Conservation (phyloP, 2,329 filamentous ascomycete genomes). For the Botrytis hyacinthi region DNA sequence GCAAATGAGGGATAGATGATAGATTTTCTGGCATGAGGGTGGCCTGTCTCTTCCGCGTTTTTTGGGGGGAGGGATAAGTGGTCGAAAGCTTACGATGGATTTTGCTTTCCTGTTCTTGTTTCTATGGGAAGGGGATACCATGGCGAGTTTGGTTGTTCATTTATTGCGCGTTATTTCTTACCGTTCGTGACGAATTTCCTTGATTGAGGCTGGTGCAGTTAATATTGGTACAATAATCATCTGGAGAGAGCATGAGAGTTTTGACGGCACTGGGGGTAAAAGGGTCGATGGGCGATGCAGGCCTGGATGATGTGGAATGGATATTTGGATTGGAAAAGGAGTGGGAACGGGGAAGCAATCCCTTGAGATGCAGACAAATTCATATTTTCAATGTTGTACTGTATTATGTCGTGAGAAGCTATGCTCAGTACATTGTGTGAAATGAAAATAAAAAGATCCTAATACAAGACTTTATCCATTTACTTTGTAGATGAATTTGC, state of each 20-base stretch:
- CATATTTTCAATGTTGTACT: not conserved
- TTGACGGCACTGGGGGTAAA: not conserved
- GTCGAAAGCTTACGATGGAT: not conserved
- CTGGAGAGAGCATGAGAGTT: not conserved
- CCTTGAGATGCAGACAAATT: not conserved
- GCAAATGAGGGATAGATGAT: not conserved
- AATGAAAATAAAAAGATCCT: not conserved
- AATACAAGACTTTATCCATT: not conserved
- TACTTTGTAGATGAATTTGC: not conserved
- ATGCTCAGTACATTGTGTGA: not conserved
- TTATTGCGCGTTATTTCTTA: not conserved
- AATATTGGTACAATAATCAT: slow-evolving; percentile 7
- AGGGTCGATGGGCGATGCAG: not conserved
- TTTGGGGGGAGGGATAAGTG: not conserved
- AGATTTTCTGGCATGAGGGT: not conserved
- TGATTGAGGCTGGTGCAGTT: not conserved
- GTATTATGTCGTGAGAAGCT: not conserved
- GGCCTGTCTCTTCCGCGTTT: not conserved
- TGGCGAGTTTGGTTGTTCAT: not conserved
- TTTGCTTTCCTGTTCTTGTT: not conserved
- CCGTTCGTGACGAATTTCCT: slow-evolving; percentile 5
- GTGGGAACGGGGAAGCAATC: not conserved
- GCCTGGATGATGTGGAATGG: not conserved
- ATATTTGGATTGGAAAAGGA: not conserved
- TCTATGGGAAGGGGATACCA: slow-evolving; percentile 13